phyloP scores from a whole-genome alignment of 1,284 basidiomycete species.

The Afroboletus lepidellus region DNA sequence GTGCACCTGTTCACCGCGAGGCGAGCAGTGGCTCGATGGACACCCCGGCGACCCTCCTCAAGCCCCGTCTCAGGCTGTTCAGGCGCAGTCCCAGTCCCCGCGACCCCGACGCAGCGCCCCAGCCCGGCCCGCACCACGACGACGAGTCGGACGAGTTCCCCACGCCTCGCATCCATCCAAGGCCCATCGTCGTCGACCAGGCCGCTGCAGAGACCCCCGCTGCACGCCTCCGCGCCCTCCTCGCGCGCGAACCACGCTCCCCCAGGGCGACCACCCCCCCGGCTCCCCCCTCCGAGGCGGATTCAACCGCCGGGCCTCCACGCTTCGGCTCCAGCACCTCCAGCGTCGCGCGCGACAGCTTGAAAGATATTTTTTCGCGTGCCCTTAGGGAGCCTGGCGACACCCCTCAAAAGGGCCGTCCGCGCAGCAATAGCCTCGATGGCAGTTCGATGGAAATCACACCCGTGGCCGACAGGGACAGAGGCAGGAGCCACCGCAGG shows the following conservation, averaged over 20 bases:
- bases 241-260: slow-evolving; percentile 43
- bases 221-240: slow-evolving; percentile 54
- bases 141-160: slow-evolving; percentile 40
- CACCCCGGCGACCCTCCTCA: slow-evolving; percentile 14
- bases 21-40: slow-evolving; percentile 18
- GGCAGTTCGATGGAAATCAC: slow-evolving; percentile 58
- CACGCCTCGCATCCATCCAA: slow-evolving; percentile 45
- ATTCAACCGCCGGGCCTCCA: slow-evolving; percentile 59
- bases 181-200: slow-evolving; percentile 22
- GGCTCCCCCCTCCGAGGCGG: slow-evolving; percentile 48
- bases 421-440: slow-evolving; percentile 54
- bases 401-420: slow-evolving; percentile 51
- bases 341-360: slow-evolving; percentile 53
- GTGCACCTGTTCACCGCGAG: not conserved
- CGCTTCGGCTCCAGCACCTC: slow-evolving; percentile 41
- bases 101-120: slow-evolving; percentile 28
- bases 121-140: slow-evolving; percentile 29
- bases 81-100: slow-evolving; percentile 36
- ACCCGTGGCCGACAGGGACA: slow-evolving; percentile 45
- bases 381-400: slow-evolving; percentile 60
- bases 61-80: slow-evolving; percentile 47
- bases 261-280: slow-evolving; percentile 31
- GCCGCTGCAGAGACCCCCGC: slow-evolving; percentile 46
- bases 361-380: slow-evolving; percentile 61
- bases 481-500: slow-evolving; percentile 44